Evolutionary conservation across 768 basidiomycete genomes (phyloP).

Genomic region (Dentipellis fragilis): DNA sequence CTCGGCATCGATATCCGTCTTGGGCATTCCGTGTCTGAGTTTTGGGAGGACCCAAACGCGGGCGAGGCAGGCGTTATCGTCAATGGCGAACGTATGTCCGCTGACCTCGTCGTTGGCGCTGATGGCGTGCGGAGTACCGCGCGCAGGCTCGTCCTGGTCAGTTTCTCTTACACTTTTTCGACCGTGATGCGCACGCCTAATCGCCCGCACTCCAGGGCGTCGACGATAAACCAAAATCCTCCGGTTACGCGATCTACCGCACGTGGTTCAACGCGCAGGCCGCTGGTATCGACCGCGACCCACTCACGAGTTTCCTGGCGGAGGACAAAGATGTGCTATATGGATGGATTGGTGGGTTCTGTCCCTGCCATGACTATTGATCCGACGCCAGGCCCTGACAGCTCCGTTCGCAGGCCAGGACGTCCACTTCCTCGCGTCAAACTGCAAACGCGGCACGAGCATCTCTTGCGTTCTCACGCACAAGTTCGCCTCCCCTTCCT

Average conservation of each 20-base stretch:
- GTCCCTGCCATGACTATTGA: neutral
- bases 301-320: constrained; percentile 10
- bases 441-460: constrained; percentile 10
- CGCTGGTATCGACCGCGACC: constrained; percentile 15
- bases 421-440: constrained; percentile 15
- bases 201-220: constrained; percentile 10
- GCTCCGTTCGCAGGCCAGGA: constrained; percentile 4
- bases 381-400: neutral
- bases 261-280: constrained; percentile 16
- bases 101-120: constrained; percentile 18
- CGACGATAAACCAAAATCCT: constrained; percentile 15
- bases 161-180: constrained; percentile 1
- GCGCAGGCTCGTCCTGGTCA: constrained; percentile 12
- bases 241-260: constrained; percentile 19
- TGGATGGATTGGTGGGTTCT: constrained; percentile 14
- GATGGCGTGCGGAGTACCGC: constrained; percentile 18
- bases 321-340: constrained; percentile 11
- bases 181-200: neutral
- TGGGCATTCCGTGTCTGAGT: constrained; percentile 12
- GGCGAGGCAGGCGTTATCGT: constrained; percentile 12
- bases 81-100: constrained; percentile 10
- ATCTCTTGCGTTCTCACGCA: constrained; percentile 18
- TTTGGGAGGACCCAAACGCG: constrained; percentile 10
- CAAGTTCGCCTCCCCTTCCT: constrained; percentile 4
- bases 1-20: constrained; percentile 15